phyloP scores from a whole-genome alignment of 805 yeast species.

The Metschnikowia noctiluminum region DNA sequence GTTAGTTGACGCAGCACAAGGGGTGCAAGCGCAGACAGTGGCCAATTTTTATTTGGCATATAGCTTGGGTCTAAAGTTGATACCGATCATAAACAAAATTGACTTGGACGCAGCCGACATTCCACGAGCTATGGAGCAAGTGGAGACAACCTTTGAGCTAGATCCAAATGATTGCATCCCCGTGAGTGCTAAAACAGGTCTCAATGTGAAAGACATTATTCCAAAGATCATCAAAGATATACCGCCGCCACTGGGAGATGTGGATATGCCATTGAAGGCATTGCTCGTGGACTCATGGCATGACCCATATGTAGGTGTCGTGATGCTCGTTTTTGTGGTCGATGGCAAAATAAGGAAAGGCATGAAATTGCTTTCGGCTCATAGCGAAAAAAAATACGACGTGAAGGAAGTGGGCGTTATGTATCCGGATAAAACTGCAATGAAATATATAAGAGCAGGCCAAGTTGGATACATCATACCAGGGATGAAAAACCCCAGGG shows the following conservation, averaged over 20 bases:
- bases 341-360: conserved; percentile 81
- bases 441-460: conserved; percentile 70
- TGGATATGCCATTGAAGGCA: conserved; percentile 56
- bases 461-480: conserved; percentile 95
- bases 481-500: conserved; percentile 84
- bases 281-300: conserved; percentile 97
- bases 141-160: conserved; percentile 80
- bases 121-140: conserved; percentile 74
- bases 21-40: conserved; percentile 98
- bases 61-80: conserved; percentile 72
- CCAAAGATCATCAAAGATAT: conserved; percentile 80
- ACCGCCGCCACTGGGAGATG: conserved; percentile 70
- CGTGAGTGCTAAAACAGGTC: conserved; percentile 90
- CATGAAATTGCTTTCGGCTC: conserved; percentile 71
- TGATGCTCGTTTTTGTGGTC: conserved; percentile 75
- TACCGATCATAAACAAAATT: conserved; percentile 90
- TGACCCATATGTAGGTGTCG: conserved; percentile 88
- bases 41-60: conserved; percentile 92
- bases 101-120: conserved; percentile 88
- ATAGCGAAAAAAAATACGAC: conserved; percentile 73
- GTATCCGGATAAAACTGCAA: conserved; percentile 82
- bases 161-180: conserved; percentile 70
- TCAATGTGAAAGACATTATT: conserved; percentile 70
- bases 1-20: conserved; percentile 92
- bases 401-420: conserved; percentile 91